phyloP scores from a whole-genome alignment of 1,139 yeast species.

The Meyerozyma smithsonii region DNA sequence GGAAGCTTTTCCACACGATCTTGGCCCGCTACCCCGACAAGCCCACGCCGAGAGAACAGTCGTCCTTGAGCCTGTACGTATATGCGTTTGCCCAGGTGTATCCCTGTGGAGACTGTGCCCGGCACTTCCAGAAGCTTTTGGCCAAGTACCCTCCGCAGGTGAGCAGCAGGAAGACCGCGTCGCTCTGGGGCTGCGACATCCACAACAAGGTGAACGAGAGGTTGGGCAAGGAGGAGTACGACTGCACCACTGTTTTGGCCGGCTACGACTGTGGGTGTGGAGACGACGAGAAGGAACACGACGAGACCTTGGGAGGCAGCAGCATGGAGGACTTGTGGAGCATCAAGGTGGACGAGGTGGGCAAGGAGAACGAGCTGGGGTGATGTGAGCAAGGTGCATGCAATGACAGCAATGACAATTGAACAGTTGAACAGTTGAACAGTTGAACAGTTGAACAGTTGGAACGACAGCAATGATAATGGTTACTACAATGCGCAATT shows the following conservation, averaged over 20 bases:
- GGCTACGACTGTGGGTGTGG: slow-evolving; percentile 98
- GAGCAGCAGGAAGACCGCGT: slow-evolving; percentile 71
- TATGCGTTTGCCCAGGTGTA: slow-evolving; percentile 70
- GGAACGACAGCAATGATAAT: no score
- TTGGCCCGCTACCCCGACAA: slow-evolving; percentile 85
- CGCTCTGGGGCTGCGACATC: slow-evolving; percentile 95
- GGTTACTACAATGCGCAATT: no score
- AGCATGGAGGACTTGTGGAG: slow-evolving; percentile 33
- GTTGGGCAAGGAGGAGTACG: slow-evolving; percentile 67
- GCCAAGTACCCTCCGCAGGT: slow-evolving; percentile 81
- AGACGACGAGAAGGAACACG: slow-evolving; percentile 51
- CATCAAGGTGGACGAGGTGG: slow-evolving; percentile 37
- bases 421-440: no score
- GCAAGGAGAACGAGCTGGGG: neutral
- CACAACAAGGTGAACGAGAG: slow-evolving; percentile 71
- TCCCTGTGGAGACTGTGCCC: slow-evolving; percentile 94
- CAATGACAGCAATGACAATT: neutral
- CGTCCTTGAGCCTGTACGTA: slow-evolving; percentile 53
- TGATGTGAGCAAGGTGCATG: neutral
- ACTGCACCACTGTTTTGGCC: slow-evolving; percentile 77
- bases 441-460: no score
- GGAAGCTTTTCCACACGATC: slow-evolving; percentile 85
- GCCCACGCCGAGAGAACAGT: slow-evolving; percentile 61
- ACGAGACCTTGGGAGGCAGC: slow-evolving; percentile 29
- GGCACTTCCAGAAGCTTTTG: slow-evolving; percentile 74